Evolutionary conservation across 192 early-diverging fungal genomes (phyloP).

Genomic region (Powellomyces hirtus): DNA sequence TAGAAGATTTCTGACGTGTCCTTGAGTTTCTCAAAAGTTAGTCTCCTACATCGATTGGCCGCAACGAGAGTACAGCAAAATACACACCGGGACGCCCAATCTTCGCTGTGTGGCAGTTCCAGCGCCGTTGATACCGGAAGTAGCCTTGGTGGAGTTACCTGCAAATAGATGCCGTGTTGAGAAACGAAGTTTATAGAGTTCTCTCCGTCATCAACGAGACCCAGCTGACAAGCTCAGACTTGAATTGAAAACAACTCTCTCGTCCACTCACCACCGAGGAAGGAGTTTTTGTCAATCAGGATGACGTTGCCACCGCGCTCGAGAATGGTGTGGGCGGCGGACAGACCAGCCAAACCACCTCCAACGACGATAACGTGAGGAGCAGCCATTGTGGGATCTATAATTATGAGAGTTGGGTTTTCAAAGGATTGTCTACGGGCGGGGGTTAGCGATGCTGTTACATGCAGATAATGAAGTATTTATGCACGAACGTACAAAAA

Average conservation of each 20-base stretch:
- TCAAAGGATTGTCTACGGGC: no score
- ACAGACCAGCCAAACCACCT: slow-evolving; percentile 86
- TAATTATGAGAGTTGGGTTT: no score
- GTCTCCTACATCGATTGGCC: no score
- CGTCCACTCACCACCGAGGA: slow-evolving; percentile 69
- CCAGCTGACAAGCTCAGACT: not conserved
- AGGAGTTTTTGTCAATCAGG: slow-evolving; percentile 83
- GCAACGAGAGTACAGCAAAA: not conserved
- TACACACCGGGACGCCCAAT: slow-evolving; percentile 52
- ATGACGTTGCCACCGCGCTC: slow-evolving; percentile 83
- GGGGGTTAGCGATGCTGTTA: no score
- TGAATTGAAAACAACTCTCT: not conserved
- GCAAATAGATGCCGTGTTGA: no score
- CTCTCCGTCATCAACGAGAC: not conserved
- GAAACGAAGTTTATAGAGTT: no score
- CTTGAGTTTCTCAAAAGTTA: no score
- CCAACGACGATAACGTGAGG: slow-evolving; percentile 75
- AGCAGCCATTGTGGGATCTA: slow-evolving; percentile 13
- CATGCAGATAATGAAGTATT: not conserved
- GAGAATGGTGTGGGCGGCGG: slow-evolving; percentile 81
- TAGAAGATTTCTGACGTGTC: slow-evolving; percentile 86
- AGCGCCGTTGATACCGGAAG: slow-evolving; percentile 96
- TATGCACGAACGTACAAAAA: no score
- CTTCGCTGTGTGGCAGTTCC: slow-evolving; percentile 79
- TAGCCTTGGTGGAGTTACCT: slow-evolving; percentile 98